Evolutionary conservation across 495 filamentous ascomycete genomes (phyloP).

Genomic region (Clavariopsis aquatica): DNA sequence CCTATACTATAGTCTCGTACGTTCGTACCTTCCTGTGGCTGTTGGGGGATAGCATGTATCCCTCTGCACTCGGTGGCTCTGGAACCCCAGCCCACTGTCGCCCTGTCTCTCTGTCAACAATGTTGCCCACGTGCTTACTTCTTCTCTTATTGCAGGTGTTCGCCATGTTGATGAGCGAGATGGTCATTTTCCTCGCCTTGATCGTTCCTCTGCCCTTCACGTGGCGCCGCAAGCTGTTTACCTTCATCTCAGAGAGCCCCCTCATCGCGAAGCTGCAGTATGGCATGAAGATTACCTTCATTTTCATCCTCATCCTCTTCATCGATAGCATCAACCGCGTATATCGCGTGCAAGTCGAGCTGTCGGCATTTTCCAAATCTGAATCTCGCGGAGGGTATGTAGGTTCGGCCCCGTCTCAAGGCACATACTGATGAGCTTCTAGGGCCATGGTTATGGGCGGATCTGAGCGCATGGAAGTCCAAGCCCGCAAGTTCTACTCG

Average conservation of each 20-base stretch:
- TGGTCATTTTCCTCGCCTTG: conserved; percentile 86
- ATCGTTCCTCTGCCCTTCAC: conserved; percentile 90
- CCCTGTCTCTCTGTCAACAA: conserved; percentile 1
- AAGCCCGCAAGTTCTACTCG: conserved; percentile 99
- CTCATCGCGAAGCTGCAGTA: conserved; percentile 77
- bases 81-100: too few species aligned
- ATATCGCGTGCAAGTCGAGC: conserved; percentile 90
- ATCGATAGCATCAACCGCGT: conserved; percentile 98
- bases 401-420: too few species aligned
- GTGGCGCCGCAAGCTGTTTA: conserved; percentile 84
- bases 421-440: conserved; percentile 15
- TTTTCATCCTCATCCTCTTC: conserved; percentile 97
- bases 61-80: too few species aligned
- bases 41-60: not conserved
- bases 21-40: conserved; percentile 43
- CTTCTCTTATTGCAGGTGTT: conserved; percentile 69
- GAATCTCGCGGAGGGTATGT: conserved; percentile 53
- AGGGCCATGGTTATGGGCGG: conserved; percentile 70
- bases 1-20: conserved; percentile 96
- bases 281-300: conserved; percentile 91
- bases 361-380: conserved; percentile 60
- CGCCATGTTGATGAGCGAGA: conserved; percentile 86
- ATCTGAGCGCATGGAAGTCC: conserved; percentile 93
- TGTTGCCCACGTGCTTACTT: conserved; percentile 34
- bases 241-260: conserved; percentile 88